Percentiles rank a stretch among this genome's conserved stretches.
Conservation (phyloP, 2,329 filamentous ascomycete genomes). For the Teratosphaeria pseudoeucalypti region DNA sequence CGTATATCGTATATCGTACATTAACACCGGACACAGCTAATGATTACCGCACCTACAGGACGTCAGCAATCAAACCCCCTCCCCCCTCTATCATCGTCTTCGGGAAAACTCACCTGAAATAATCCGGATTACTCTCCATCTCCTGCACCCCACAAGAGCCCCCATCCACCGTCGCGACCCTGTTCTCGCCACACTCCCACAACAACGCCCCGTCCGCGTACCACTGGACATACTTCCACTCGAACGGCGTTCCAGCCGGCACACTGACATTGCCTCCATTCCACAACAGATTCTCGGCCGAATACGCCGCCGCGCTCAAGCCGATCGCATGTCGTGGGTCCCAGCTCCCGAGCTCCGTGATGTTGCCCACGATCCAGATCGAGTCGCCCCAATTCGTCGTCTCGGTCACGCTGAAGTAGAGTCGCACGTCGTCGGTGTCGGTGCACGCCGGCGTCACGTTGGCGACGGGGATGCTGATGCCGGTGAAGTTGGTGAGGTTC, state of each 20-base stretch:
- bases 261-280: conserved; percentile 39
- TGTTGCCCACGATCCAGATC: conserved; percentile 55
- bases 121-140: not conserved
- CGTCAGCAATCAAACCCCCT: not conserved
- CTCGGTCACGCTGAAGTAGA: conserved; percentile 7
- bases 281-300: conserved; percentile 50
- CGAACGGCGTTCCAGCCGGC: conserved; percentile 43
- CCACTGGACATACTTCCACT: conserved; percentile 61
- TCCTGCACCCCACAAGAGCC: not conserved
- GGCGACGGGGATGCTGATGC: not conserved
- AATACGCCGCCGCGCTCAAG: conserved; percentile 50
- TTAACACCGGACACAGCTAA: not conserved
- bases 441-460: not conserved
- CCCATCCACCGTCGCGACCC: not conserved
- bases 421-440: not conserved
- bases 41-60: not conserved
- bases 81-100: not conserved
- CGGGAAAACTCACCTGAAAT: not conserved
- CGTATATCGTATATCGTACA: not conserved
- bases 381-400: conserved; percentile 49
- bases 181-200: conserved; percentile 43
- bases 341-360: conserved; percentile 51
- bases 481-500: not conserved
- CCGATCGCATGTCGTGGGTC: conserved; percentile 41
- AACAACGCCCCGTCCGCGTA: conserved; percentile 41